phyloP scores from a whole-genome alignment of 163 green algal species.

The Trebouxia gelatinosa region DNA sequence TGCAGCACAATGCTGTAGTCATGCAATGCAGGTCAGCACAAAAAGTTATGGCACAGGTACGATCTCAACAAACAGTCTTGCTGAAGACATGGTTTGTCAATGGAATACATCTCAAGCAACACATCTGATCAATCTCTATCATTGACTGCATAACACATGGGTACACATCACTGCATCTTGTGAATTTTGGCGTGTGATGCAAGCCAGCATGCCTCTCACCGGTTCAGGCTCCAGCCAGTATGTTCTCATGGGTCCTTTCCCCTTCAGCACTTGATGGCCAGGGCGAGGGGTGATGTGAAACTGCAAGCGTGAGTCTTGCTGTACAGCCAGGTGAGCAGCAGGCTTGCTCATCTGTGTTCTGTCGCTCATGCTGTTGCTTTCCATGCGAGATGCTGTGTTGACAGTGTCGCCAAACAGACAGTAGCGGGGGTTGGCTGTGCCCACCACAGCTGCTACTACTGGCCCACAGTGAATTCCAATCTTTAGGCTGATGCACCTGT shows the following conservation, averaged over 20 bases:
- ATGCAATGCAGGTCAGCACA: too few species aligned
- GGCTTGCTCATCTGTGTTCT: slow-evolving; percentile 19
- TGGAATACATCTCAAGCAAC: too few species aligned
- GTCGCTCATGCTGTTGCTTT: slow-evolving; percentile 24
- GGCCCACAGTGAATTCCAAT: slow-evolving; percentile 45
- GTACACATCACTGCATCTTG: too few species aligned
- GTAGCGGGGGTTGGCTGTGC: slow-evolving; percentile 29
- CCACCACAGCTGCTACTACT: slow-evolving; percentile 31
- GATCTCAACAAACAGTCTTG: too few species aligned
- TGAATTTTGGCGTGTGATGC: too few species aligned
- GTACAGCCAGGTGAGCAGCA: neutral
- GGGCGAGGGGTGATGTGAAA: neutral
- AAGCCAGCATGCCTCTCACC: too few species aligned
- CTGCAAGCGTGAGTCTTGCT: slow-evolving; percentile 2
- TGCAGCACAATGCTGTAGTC: too few species aligned
- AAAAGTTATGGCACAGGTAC: too few species aligned
- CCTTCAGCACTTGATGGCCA: slow-evolving; percentile 34
- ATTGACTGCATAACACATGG: too few species aligned
- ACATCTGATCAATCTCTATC: too few species aligned
- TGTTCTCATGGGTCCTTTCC: slow-evolving; percentile 37
- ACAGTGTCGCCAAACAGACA: slow-evolving; percentile 44
- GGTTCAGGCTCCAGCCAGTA: slow-evolving; percentile 22
- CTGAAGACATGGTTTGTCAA: too few species aligned
- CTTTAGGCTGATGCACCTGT: slow-evolving; percentile 13
- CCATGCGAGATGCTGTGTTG: slow-evolving; percentile 42